Percentiles rank a stretch among this genome's conserved stretches.
phyloP scores from a whole-genome alignment of 805 yeast genomes.

The Ogataea paradorogensis region DNA sequence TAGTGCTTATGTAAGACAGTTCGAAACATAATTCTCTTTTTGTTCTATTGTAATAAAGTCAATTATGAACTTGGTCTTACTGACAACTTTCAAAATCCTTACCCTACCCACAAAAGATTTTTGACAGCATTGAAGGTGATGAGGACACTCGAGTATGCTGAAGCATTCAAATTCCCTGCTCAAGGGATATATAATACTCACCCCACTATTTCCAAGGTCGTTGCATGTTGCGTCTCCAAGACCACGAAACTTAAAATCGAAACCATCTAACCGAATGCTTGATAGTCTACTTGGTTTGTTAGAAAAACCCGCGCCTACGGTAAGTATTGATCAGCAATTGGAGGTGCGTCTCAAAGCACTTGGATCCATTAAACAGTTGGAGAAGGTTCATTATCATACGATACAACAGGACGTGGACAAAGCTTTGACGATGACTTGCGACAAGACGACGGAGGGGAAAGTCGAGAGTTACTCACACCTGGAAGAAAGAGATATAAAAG shows the following conservation, averaged over 20 bases:
- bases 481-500: too few species aligned
- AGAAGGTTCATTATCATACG: neutral
- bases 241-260: neutral
- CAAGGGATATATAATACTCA: neutral
- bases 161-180: neutral
- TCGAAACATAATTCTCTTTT: too few species aligned
- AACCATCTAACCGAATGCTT: neutral
- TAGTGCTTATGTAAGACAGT: neutral
- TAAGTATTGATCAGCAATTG: slow-evolving; percentile 1
- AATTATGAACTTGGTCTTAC: neutral
- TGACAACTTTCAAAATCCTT: too few species aligned
- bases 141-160: neutral
- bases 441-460: too few species aligned
- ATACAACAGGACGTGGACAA: neutral
- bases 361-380: neutral
- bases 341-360: neutral
- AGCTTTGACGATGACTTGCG: neutral
- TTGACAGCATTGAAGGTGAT: neutral
- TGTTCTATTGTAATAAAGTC: neutral
- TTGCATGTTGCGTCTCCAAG: neutral
- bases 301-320: slow-evolving; percentile 1
- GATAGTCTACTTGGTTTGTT: slow-evolving; percentile 1
- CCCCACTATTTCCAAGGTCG: neutral
- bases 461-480: too few species aligned
- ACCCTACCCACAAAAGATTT: neutral